These are phyloP conservation scores for Globisporangium paroecandrum DNA, from an alignment of 352 stramenopile species.

Conservation along the genomic window DNA sequence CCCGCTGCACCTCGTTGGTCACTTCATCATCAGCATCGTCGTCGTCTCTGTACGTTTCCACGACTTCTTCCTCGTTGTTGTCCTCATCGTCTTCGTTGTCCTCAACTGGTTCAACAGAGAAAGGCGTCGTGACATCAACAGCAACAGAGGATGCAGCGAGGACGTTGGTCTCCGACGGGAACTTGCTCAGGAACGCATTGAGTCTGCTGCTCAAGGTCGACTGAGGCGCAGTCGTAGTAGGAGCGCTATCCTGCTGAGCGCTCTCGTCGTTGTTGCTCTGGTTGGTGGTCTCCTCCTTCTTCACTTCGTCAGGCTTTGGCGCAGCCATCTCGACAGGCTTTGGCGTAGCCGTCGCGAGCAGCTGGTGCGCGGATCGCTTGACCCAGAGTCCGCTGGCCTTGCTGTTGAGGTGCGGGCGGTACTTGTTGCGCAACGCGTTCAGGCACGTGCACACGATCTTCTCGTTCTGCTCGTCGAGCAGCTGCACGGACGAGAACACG, in stretches of 20 bases:
- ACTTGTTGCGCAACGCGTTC: conserved; percentile 56
- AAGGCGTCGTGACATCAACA: neutral
- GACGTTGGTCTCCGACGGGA: conserved; percentile 33
- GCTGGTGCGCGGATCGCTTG: conserved; percentile 2
- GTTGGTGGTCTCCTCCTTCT: conserved; percentile 8
- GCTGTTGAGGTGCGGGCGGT: conserved; percentile 27
- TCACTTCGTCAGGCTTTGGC: neutral
- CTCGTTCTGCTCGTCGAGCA: conserved; percentile 78
- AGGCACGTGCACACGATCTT: conserved; percentile 57
- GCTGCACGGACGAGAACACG: conserved; percentile 75
- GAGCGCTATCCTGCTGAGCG: neutral
- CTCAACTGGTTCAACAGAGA: neutral
- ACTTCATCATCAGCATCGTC: neutral
- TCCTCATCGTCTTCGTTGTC: conserved; percentile 4
- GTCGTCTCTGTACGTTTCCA: conserved; percentile 9
- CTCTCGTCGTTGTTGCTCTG: conserved; percentile 6
- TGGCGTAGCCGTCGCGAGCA: neutral
- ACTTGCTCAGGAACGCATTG: conserved; percentile 66
- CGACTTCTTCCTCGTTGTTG: conserved; percentile 15
- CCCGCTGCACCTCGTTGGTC: neutral
- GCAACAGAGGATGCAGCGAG: conserved; percentile 6
- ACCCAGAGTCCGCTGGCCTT: conserved; percentile 12
- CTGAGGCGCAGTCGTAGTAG: neutral
- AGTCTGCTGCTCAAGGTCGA: conserved; percentile 29
- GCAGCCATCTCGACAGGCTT: neutral